Conservation (phyloP, 2,329 filamentous ascomycete species). For the Lachnellula willkommii region DNA sequence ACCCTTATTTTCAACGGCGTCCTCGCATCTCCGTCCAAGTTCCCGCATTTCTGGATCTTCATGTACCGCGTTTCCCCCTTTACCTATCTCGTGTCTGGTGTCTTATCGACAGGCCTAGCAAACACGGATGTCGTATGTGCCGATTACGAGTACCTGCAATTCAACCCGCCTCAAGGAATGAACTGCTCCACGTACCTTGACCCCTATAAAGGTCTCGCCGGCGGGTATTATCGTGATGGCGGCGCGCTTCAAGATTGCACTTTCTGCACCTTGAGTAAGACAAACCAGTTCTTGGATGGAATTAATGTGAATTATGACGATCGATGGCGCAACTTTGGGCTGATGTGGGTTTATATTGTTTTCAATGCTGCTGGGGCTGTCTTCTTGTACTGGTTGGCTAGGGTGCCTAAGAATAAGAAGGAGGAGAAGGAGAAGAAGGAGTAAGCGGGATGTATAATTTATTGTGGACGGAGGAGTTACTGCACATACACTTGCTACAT, state of each 20-base stretch:
- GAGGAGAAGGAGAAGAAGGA: slow-evolving; percentile 4
- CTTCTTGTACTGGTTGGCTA: slow-evolving; percentile 46
- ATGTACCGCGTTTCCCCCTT: slow-evolving; percentile 80
- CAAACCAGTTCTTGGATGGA: slow-evolving; percentile 44
- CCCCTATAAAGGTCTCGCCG: slow-evolving; percentile 32
- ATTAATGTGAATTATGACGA: slow-evolving; percentile 46
- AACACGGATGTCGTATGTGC: slow-evolving; percentile 62
- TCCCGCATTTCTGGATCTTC: slow-evolving; percentile 77
- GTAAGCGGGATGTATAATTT: background rate
- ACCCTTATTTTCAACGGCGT: slow-evolving; percentile 69
- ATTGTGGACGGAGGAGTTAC: background rate
- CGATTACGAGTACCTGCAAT: slow-evolving; percentile 58
- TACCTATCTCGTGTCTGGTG: slow-evolving; percentile 69
- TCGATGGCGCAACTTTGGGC: slow-evolving; percentile 41
- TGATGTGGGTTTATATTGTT: slow-evolving; percentile 52
- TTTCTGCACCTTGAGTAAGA: slow-evolving; percentile 48
- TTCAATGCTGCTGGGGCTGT: slow-evolving; percentile 50
- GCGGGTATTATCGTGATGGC: slow-evolving; percentile 45
- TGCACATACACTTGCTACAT: background rate
- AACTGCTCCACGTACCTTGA: slow-evolving; percentile 56
- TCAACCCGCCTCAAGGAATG: slow-evolving; percentile 53
- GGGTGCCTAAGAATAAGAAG: slow-evolving; percentile 36
- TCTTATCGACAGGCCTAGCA: slow-evolving; percentile 64
- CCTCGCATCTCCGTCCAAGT: slow-evolving; percentile 54
- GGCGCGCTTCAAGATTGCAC: slow-evolving; percentile 45